Evolutionary conservation across 2,329 filamentous ascomycete genomes (phyloP), one percentile per base, ranked within the genome.

Genomic region (Xylariaceae sp.): DNA sequence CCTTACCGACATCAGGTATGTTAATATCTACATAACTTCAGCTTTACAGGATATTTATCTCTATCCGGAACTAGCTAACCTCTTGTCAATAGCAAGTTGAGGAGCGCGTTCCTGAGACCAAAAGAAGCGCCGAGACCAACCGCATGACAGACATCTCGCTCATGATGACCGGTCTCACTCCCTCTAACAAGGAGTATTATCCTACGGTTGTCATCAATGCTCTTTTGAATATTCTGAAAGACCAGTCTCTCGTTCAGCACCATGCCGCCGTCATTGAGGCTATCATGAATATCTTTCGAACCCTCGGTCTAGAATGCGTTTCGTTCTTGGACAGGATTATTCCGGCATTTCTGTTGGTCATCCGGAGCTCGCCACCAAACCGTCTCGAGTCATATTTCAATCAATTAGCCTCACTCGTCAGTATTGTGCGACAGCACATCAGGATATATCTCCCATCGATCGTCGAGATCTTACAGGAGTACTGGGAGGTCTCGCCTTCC

Each of bases 201-300:
- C 94, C 94, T 1, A 99, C 94, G 0, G 91, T 99, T 16, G 94
- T 97, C 43, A 97, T 99, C 67, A 96, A 96, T 64, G 95, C 94
- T 1, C 80, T 99, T 11, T 84, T 99, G 64, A 87, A 91, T 51
- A 92, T 99, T 60, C 74, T 99, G 34, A 95, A 93, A 64, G 94
- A 99, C 62, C 85, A 86, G 22, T 97, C 94, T 0, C 77, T 99
- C 5, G 83, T 87, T 12, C 89, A 95, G 64, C 93, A 96, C 63
- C 95, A 99, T 65, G 93, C 91, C 4, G 85, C 88, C 11, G 93
- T 97, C 13, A 94, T 99, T 47, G 94, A 97, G 69, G 94, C 94
- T 5, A 95, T 99, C 63, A 97, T 99, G 86, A 96, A 90, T 62
- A 99, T 99, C 53, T 99, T 99, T 73, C 89, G 94, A 62, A 99